Base-by-base conservation (phyloP, 2,329 filamentous ascomycete genomes). In the Dactylonectria estremocensis region DNA sequence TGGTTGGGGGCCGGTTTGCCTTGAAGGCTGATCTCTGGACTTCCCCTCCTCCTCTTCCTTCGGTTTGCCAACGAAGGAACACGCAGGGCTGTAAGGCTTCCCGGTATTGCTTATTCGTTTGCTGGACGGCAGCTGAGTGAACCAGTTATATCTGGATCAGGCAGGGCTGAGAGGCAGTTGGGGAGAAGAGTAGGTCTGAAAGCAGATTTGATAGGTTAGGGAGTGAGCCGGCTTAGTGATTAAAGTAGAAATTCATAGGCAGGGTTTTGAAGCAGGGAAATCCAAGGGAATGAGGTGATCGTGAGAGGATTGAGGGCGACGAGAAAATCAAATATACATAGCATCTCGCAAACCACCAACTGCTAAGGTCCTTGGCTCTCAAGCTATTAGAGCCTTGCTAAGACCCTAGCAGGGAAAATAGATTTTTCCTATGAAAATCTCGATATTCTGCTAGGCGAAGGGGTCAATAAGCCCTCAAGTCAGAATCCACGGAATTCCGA, bases 351-450 rank as follows among this genome's bases (percentile, higher is more conserved):
- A 52, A 37, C 61, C 52, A 48, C 55, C 52, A 52, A 50, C 35
- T 48, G 50, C 62, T 49, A 53, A 46, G 31, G 46, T 49, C 53
- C 24, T 28, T 28, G 24, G 24, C 24, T 56, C 49, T 24, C 24
- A 28, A 48, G 46, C 22, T 35, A 24, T n/a, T 33, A 64, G 46
- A 57, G 61, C 54, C 43, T 57, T 37, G 62, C 59, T 28, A 54
- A 59, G 53, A 66, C 55, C 50, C 61, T 61, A 61, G 63, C 64
- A 73, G 73, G 73, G 71, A 59, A 71, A 75, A 73, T 75, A 75
- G 28, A 75, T 72, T 75, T 75, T 75, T 49, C 48, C 43, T 61
- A 67, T 65, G 64, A 50, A 68, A 64, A 62, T 64, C 63, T 43
- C 70, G 64, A 68, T 40, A 56, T 74, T 61, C 55, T 37, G 35